Evolutionary conservation across 768 basidiomycete species (phyloP).

Genomic region (Trametes meyenii): DNA sequence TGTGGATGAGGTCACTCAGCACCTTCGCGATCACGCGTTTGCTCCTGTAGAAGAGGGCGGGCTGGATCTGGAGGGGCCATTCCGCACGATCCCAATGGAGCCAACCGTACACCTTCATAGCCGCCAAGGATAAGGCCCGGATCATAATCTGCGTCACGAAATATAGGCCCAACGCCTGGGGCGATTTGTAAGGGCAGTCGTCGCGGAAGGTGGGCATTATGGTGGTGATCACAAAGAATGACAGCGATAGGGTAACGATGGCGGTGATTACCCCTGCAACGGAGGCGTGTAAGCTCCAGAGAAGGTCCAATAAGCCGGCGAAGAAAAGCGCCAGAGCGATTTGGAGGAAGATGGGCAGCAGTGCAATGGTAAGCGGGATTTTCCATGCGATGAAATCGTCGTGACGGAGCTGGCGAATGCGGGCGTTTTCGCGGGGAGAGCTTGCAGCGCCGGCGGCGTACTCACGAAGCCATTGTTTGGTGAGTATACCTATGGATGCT

Average conservation of each 20-base stretch:
- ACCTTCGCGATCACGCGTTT: constrained; percentile 13
- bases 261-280: constrained; percentile 22
- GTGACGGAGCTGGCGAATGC: constrained; percentile 28
- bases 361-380: constrained; percentile 17
- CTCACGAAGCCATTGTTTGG: constrained; percentile 30
- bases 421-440: constrained; percentile 24
- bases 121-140: not conserved
- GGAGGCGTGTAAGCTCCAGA: constrained; percentile 23
- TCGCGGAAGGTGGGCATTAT: constrained; percentile 19
- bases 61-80: constrained; percentile 13
- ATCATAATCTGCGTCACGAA: not conserved
- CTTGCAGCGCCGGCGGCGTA: constrained; percentile 23
- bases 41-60: constrained; percentile 1
- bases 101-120: not conserved
- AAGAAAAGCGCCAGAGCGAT: constrained; percentile 25
- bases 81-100: constrained; percentile 7
- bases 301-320: constrained; percentile 25
- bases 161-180: constrained; percentile 20
- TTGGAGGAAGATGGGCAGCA: constrained; percentile 24
- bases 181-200: constrained; percentile 28
- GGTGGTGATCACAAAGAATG: constrained; percentile 24
- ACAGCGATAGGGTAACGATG: constrained; percentile 12
- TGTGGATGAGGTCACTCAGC: constrained; percentile 2
- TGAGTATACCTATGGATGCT: constrained; percentile 29
- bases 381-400: constrained; percentile 28